Evolutionary conservation across 179 eudicot species (phyloP).

Genomic region (Beta corolliflora): DNA sequence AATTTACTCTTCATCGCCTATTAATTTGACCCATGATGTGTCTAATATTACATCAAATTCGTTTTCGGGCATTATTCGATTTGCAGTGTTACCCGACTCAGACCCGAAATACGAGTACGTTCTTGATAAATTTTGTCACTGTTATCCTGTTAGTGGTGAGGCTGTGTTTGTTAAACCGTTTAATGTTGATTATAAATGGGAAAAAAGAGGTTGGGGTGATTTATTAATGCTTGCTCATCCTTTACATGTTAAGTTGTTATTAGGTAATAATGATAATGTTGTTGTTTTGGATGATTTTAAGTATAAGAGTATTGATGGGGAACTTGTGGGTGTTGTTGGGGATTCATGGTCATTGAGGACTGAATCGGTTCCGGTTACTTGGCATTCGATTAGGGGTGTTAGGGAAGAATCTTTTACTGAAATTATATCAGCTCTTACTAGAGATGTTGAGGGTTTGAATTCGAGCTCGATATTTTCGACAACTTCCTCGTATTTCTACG

Average conservation of each 20-base stretch:
- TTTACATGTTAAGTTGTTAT: conserved; percentile 62
- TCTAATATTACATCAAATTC: conserved; percentile 46
- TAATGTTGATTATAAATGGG: conserved; percentile 72
- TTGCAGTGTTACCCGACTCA: conserved; percentile 54
- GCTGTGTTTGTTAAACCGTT: conserved; percentile 58
- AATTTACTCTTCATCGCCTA: conserved; percentile 60
- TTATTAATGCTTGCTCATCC: conserved; percentile 86
- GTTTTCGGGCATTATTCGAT: conserved; percentile 61
- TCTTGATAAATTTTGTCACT: conserved; percentile 64
- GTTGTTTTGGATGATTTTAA: conserved; percentile 62
- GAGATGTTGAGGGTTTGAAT: conserved; percentile 59
- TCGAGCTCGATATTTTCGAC: conserved; percentile 44
- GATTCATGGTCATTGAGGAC: conserved; percentile 75
- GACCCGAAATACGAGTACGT: conserved; percentile 38
- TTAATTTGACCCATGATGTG: conserved; percentile 45
- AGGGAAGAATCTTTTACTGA: conserved; percentile 56
- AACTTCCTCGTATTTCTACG: conserved; percentile 78
- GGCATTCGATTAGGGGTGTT: conserved; percentile 75
- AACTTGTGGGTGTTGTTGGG: conserved; percentile 92
- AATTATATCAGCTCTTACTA: conserved; percentile 52
- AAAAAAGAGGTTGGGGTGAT: conserved; percentile 77
- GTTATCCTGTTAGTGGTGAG: conserved; percentile 70
- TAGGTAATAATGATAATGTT: conserved; percentile 28
- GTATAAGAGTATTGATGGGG: conserved; percentile 85
- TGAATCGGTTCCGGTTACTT: conserved; percentile 62